Base-by-base conservation (phyloP, 1,284 basidiomycete species). In the Cryptococcus sp. region DNA sequence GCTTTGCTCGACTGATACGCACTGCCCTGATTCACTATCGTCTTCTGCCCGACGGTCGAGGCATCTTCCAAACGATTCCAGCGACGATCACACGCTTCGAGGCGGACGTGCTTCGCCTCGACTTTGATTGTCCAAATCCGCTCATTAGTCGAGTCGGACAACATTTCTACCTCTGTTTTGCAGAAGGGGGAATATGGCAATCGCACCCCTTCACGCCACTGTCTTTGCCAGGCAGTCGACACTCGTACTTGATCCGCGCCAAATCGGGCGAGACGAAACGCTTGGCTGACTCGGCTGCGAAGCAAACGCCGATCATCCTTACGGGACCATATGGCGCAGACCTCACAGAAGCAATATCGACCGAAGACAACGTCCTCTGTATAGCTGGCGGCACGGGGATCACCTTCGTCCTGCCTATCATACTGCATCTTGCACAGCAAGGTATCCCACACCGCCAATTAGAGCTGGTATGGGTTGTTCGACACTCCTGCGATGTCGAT, bases 181-280 rank as follows among this genome's bases (percentile, higher is more conserved):
- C 63, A 17, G 46, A 64, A n/a, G 56, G 57, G 3, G 58, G 62
- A 27, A 65, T 71, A 50, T 73, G 71, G 71, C 71, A 73, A 54
- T 66, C 65, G 1, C 71, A 73, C 54, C 71, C 71, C 1, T 73
- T 73, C 59, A 73, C 71, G 5, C 71, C 71, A 1, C 57, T 71
- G n/a, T 66, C 63, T 17, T 44, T 67, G 17, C 64, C 67, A 8
- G 68, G 62, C 11, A 25, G 20, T 5, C 38, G 41, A 6, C 67
- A 69, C 11, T 52, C 59, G 0, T 73, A 69, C 56, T 27, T 73
- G 50, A 49, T 73, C 53, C 66, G 69, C 27, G 66, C 65, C 1
- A 67, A 69, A 46, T 22, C 49, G 3, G 71, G 71, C 38, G 71
- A 71, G 53, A 73, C 68, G 11, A 59, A 58, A 23, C 52, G 56